Conservation (phyloP, 2,329 filamentous ascomycete genomes). For the Fusarium nurragi region DNA sequence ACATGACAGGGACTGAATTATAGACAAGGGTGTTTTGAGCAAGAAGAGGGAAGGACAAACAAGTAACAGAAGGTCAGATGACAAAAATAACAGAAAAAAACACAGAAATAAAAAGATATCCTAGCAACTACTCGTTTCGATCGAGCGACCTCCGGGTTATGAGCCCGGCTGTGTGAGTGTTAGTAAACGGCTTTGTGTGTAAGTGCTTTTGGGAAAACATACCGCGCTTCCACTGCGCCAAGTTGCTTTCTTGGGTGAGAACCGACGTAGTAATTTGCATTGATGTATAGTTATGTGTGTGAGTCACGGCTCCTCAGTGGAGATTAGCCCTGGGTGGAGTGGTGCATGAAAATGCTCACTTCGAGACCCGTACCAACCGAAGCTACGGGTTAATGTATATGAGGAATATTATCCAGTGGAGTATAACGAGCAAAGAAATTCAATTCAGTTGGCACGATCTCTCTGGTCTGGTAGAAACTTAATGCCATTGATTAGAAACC, state of each 20-base stretch:
- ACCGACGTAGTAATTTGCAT: neutral
- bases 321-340: slow-evolving; percentile 16
- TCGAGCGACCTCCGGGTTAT: slow-evolving; percentile 26
- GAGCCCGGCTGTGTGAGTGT: slow-evolving; percentile 18
- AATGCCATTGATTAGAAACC: neutral
- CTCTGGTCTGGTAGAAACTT: no score
- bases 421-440: no score
- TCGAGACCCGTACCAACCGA: neutral
- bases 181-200: neutral
- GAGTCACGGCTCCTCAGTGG: slow-evolving; percentile 7
- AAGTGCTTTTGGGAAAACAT: neutral
- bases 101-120: neutral
- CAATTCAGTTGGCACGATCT: no score
- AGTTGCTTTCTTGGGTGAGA: slow-evolving; percentile 16
- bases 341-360: neutral
- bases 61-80: no score
- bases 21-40: accelerated
- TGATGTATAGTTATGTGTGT: neutral
- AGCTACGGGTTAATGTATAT: no score
- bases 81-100: neutral
- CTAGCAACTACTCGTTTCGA: slow-evolving; percentile 27
- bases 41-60: neutral
- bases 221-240: slow-evolving; percentile 28
- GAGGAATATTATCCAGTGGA: no score
- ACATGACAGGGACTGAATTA: neutral